Evolutionary conservation across 495 filamentous ascomycete species (phyloP).

Genomic region (Talaromyces proteolyticus): DNA sequence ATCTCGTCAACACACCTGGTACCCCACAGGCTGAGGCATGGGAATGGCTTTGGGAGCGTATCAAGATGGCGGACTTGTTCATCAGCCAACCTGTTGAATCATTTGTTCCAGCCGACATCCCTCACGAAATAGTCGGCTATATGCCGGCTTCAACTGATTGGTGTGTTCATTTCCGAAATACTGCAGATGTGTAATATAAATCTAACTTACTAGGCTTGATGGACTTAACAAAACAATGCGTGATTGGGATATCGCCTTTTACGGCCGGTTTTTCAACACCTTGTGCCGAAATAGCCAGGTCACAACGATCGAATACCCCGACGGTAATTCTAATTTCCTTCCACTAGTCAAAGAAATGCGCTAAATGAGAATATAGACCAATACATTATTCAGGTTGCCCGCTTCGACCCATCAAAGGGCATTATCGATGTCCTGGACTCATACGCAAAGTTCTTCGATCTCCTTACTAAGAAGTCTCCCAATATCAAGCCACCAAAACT

Average conservation of each 20-base stretch:
- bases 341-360: not conserved
- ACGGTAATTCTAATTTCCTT: slow-evolving; percentile 30
- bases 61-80: slow-evolving; percentile 69
- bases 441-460: slow-evolving; percentile 66
- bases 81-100: slow-evolving; percentile 75
- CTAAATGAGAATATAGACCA: slow-evolving; percentile 25
- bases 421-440: slow-evolving; percentile 75
- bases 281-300: slow-evolving; percentile 49
- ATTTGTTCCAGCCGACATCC: slow-evolving; percentile 70
- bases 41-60: slow-evolving; percentile 69
- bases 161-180: slow-evolving; percentile 21
- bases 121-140: slow-evolving; percentile 62
- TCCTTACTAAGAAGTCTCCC: slow-evolving; percentile 39
- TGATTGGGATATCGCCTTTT: slow-evolving; percentile 70
- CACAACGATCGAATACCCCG: slow-evolving; percentile 61
- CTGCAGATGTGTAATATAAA: slow-evolving; percentile 11
- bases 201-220: slow-evolving; percentile 53
- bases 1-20: slow-evolving; percentile 56
- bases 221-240: slow-evolving; percentile 77
- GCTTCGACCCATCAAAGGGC: slow-evolving; percentile 85
- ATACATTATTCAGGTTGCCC: slow-evolving; percentile 78
- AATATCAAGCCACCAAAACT: slow-evolving; percentile 60
- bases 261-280: slow-evolving; percentile 67
- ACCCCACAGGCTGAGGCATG: slow-evolving; percentile 71
- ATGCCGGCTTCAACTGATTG: slow-evolving; percentile 85